Percentiles rank a stretch among this genome's conserved stretches.
Conservation (phyloP, 148 eudicot species). For the Rhododendron ferrugineum region DNA sequence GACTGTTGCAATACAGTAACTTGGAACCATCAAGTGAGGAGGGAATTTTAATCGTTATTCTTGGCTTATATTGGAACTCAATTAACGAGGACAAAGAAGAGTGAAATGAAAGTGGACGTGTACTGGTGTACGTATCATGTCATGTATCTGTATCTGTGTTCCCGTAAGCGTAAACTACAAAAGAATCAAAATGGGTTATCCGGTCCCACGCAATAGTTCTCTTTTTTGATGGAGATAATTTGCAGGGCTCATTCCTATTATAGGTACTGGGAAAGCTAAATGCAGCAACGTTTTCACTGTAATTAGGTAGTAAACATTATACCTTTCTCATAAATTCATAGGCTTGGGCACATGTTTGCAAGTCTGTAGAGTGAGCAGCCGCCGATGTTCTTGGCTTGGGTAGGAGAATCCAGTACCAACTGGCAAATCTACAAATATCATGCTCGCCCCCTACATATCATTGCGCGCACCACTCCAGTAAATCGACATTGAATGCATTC, state of each 20-base stretch:
- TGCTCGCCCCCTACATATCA: constrained; percentile 41
- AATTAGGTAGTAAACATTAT: too few relatives aligned
- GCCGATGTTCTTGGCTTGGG: constrained; percentile 36
- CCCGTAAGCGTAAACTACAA: background rate
- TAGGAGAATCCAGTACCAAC: constrained; percentile 80
- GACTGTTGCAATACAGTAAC: background rate
- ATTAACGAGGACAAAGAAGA: background rate
- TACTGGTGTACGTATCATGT: background rate
- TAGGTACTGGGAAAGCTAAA: background rate
- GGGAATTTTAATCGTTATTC: background rate
- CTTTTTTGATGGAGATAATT: background rate
- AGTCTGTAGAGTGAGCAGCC: constrained; percentile 37
- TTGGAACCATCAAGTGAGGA: background rate
- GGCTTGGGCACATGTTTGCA: constrained; percentile 24
- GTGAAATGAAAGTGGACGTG: background rate
- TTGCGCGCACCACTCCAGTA: background rate
- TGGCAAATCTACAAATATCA: constrained; percentile 61
- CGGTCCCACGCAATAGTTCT: background rate
- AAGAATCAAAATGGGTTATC: background rate
- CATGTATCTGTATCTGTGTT: background rate
- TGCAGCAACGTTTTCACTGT: background rate
- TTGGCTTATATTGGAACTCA: background rate
- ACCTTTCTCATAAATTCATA: constrained; percentile 56
- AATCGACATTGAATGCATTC: background rate
- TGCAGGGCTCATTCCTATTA: background rate